Percentiles rank a stretch among this genome's conserved stretches.
Conservation (phyloP, 148 eudicot species). For the Chenopodium album region DNA sequence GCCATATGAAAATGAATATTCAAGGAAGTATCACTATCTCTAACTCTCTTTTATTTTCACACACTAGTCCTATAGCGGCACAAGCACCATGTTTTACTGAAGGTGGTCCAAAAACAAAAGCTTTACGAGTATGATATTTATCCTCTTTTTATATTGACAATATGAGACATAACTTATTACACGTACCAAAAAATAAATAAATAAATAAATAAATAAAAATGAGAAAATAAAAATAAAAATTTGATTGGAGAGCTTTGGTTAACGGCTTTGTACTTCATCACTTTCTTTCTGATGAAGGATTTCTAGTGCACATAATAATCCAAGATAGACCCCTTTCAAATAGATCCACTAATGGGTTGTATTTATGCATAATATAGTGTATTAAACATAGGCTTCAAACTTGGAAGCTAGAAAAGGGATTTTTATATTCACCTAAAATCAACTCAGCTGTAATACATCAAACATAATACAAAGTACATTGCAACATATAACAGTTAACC, state of each 20-base stretch:
- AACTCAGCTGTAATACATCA: no score
- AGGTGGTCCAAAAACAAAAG: conserved; percentile 18
- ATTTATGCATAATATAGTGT: no score
- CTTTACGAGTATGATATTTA: background rate
- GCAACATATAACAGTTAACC: no score
- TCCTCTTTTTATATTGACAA: background rate
- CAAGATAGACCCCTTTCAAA: no score
- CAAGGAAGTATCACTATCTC: background rate
- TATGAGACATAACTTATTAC: background rate
- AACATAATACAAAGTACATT: no score
- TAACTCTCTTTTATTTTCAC: background rate
- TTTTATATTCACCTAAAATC: no score
- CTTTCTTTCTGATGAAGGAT: background rate
- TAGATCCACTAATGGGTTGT: no score
- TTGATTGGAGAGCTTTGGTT: background rate
- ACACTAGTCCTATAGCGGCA: background rate
- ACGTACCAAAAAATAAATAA: background rate
- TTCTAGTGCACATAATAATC: background rate
- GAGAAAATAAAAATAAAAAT: no score
- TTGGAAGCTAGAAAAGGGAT: no score
- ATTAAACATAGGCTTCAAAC: no score
- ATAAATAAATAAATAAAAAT: no score
- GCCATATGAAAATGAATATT: background rate
- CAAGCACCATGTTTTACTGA: background rate
- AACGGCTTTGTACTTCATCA: no score